phyloP scores from a whole-genome alignment of 148 eudicot species.

The Vaccinium myrtillus region DNA sequence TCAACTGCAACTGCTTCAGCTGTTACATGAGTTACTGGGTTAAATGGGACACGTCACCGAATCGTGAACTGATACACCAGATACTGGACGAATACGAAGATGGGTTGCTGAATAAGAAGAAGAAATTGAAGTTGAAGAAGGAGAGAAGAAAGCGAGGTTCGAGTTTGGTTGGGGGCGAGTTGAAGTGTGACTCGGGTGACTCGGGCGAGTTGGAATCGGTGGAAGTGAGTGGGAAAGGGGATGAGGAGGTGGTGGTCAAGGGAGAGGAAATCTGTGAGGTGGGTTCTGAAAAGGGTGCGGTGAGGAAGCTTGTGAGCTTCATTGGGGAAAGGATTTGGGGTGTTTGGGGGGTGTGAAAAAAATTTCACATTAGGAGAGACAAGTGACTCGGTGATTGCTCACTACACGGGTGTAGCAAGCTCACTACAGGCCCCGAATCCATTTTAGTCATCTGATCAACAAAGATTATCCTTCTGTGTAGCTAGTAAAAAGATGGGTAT shows the following conservation, averaged over 20 bases:
- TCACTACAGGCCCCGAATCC: no score
- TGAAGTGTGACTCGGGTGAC: slow-evolving; percentile 8
- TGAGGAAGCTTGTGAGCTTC: slow-evolving; percentile 55
- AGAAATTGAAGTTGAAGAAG: slow-evolving; percentile 17
- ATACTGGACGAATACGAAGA: slow-evolving; percentile 38
- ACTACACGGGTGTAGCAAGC: no score
- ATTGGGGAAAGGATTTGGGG: slow-evolving; percentile 75
- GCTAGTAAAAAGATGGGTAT: background rate
- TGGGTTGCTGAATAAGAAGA: slow-evolving; percentile 22
- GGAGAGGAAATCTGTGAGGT: slow-evolving; percentile 21
- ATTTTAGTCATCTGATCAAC: background rate
- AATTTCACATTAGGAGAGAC: background rate
- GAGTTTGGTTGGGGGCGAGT: background rate
- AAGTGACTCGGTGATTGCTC: no score
- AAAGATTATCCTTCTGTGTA: background rate
- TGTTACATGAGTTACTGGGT: slow-evolving; percentile 39
- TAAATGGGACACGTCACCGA: slow-evolving; percentile 31
- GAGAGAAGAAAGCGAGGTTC: slow-evolving; percentile 2
- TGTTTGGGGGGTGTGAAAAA: slow-evolving; percentile 51
- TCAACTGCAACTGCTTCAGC: slow-evolving; percentile 28
- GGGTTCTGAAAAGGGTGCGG: slow-evolving; percentile 41
- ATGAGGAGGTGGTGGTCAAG: background rate
- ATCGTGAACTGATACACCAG: slow-evolving; percentile 32
- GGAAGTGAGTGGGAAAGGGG: slow-evolving; percentile 10
- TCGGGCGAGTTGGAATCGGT: slow-evolving; percentile 18